Conservation (phyloP, 2,329 filamentous ascomycete species). For the Fusarium haematococcum region DNA sequence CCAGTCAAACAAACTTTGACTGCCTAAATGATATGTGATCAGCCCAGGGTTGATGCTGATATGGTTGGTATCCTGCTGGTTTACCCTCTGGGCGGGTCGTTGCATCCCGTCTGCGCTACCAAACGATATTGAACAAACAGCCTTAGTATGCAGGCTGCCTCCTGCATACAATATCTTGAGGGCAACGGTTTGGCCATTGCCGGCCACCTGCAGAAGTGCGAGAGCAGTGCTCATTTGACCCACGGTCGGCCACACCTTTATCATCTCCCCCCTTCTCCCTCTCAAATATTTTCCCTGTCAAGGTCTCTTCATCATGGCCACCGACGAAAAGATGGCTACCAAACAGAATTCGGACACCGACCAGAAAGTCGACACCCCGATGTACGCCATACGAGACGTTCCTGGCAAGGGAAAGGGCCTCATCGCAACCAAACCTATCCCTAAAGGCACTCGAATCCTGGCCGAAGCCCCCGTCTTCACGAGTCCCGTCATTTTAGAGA, state of each 20-base stretch:
- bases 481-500: background rate
- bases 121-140: background rate
- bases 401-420: background rate
- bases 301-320: background rate
- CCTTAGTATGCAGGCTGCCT: background rate
- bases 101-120: background rate
- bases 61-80: background rate
- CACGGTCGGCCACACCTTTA: background rate
- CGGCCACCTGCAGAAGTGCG: background rate
- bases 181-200: background rate
- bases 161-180: background rate
- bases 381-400: background rate
- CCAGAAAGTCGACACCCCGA: background rate
- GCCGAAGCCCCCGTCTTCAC: background rate
- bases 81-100: background rate
- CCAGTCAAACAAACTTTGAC: background rate
- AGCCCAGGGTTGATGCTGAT: background rate
- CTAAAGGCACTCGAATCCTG: background rate
- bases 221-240: background rate
- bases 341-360: background rate
- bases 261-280: background rate
- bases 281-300: background rate
- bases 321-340: background rate
- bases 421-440: background rate
- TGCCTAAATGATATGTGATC: background rate